Percentiles rank a stretch among this genome's conserved stretches.
These are phyloP conservation scores for Puccinellia tenuiflora DNA, from an alignment of 176 grass and related monocot species.

Conservation along the genomic window DNA sequence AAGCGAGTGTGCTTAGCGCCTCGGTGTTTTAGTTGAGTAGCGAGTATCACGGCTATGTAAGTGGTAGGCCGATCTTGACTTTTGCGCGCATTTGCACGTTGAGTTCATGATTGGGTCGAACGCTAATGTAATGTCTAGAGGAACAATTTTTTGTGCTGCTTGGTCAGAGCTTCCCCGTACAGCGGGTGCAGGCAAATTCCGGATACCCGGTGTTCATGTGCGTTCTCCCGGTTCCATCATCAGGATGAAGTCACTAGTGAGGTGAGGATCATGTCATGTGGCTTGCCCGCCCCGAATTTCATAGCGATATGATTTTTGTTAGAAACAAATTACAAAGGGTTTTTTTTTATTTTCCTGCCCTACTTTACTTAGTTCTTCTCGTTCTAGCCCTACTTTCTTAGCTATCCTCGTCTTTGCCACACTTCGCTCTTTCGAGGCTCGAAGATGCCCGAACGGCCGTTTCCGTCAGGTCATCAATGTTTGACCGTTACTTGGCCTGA, in stretches of 20 bases:
- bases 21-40: background rate
- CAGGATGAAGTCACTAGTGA: background rate
- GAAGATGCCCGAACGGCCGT: no score
- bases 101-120: conserved; percentile 13
- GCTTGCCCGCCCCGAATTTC: background rate
- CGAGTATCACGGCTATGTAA: conserved; percentile 1
- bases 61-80: conserved; percentile 31
- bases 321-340: no score
- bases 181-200: background rate
- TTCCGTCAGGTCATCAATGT: no score
- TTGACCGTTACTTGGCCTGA: no score
- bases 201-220: conserved; percentile 3
- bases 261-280: background rate
- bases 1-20: background rate
- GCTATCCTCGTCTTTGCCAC: no score
- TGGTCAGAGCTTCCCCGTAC: background rate
- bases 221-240: background rate
- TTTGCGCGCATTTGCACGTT: conserved; percentile 29
- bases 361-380: no score
- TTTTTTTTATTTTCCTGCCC: no score
- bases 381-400: no score
- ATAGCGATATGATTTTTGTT: background rate
- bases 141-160: background rate
- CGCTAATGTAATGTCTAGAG: background rate
- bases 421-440: no score